Evolutionary conservation across 2,329 filamentous ascomycete species (phyloP).

Genomic region (Apiospora arundinis): DNA sequence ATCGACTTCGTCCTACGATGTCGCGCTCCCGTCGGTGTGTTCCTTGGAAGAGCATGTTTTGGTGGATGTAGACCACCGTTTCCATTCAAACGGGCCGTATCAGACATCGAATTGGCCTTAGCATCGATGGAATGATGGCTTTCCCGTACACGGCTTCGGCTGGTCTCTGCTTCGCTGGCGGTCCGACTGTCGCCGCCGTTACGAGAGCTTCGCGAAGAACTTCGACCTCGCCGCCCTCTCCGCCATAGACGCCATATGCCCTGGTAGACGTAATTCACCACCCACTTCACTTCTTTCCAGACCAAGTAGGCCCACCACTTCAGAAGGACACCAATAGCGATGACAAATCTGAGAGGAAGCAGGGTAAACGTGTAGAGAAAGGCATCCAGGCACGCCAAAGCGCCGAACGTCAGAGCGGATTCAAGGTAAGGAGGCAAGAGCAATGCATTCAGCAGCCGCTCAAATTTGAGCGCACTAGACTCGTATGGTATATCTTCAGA

Average conservation of each 20-base stretch:
- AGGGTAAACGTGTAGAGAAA: constrained; percentile 99
- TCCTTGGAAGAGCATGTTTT: constrained; percentile 40
- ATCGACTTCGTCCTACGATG: constrained; percentile 83
- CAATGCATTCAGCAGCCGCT: constrained; percentile 88
- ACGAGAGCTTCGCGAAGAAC: constrained; percentile 33
- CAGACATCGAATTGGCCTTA: constrained; percentile 26
- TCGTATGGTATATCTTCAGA: constrained; percentile 77
- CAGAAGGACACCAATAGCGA: constrained; percentile 77
- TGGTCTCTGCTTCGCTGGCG: constrained; percentile 46
- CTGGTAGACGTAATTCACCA: constrained; percentile 78
- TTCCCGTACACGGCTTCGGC: constrained; percentile 43
- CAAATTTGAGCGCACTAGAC: constrained; percentile 89
- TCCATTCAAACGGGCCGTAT: constrained; percentile 32
- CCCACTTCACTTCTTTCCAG: constrained; percentile 72
- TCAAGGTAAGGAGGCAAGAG: constrained; percentile 83
- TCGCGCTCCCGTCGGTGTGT: constrained; percentile 44
- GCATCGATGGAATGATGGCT: constrained; percentile 31
- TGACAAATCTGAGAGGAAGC: constrained; percentile 84
- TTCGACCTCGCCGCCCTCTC: constrained; percentile 57
- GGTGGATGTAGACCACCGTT: constrained; percentile 39
- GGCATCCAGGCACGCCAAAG: constrained; percentile 88
- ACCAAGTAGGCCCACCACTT: constrained; percentile 80
- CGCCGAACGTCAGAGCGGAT: constrained; percentile 84
- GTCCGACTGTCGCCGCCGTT: constrained; percentile 33
- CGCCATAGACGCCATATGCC: constrained; percentile 82